Evolutionary conservation across 345 rosid genomes (phyloP), one percentile per base, ranked within the genome.

Genomic region (Leavenworthia alabamica): DNA sequence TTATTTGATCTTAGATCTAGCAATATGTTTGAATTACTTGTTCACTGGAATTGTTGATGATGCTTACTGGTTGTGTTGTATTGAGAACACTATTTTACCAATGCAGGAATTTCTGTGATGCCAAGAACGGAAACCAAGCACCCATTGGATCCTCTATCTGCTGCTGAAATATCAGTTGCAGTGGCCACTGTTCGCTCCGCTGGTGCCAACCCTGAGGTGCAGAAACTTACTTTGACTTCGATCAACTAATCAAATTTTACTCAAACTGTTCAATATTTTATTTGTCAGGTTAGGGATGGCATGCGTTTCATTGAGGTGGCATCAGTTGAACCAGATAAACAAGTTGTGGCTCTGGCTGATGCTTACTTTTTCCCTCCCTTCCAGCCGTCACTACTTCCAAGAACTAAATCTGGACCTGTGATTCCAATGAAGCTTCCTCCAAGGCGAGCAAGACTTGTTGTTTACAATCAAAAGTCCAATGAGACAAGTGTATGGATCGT

Each of bases 331-430:
- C 97, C 97, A 7, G 90, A 76, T 9, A 90, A 90, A 58, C 73
- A 80, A 43, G 88, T 87, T 54, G 93, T 87, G 70, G 97, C 96
- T 7, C 36, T 87, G 33, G 97, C 96, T 23, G 96, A 90, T 81
- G 96, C 96, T 42, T 85, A 90, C 71, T 90, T 90, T 71, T 90
- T 90, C 66, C 96, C 97, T 14, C 97, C 97, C 8, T 87, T 90
- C 79, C 96, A 90, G 70, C 90, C 96, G 52, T 90, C 97, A 6
- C 61, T 90, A 42, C 84, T 90, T 66, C 89, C 86, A n/a, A 85
- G 86, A 77, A 77, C 75, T 35, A 90, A 85, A 81, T 83, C 85
- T 63, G 97, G 93, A 20, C 90, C 93, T 27, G 52, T 87, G 49
- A 82, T 90, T 68, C 96, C 96, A 24, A 81, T 77, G 75, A 90